Percentiles rank a stretch among this genome's conserved stretches.
Conservation (phyloP, 2,329 filamentous ascomycete genomes). For the Ophiostoma piceae region DNA sequence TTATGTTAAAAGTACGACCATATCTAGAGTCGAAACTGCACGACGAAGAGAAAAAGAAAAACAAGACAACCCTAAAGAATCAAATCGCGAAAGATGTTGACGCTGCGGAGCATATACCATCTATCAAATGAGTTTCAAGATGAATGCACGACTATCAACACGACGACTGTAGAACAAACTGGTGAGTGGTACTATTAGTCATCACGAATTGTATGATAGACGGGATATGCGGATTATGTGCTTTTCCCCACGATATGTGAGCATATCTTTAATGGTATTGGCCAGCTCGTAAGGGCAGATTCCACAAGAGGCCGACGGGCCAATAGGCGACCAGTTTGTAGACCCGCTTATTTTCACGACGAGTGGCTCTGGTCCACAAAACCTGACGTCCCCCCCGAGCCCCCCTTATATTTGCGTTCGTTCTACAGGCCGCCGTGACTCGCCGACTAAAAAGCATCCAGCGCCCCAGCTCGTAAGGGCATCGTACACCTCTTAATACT, state of each 20-base stretch:
- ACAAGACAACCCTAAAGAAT: no score
- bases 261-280: background rate
- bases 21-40: no score
- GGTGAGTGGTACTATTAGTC: background rate
- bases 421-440: background rate
- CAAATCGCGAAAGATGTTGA: no score
- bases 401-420: background rate
- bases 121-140: no score
- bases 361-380: background rate
- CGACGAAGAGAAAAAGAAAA: no score
- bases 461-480: slow-evolving; percentile 21
- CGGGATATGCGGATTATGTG: background rate
- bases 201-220: background rate
- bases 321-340: background rate
- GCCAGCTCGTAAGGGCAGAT: background rate
- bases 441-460: slow-evolving; percentile 5
- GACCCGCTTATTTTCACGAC: background rate
- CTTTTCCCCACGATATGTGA: background rate
- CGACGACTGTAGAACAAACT: no score
- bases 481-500: background rate
- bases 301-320: background rate
- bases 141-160: no score
- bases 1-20: no score
- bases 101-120: no score
- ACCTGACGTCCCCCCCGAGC: background rate